Conservation (phyloP, 805 yeast genomes). For the Candida pseudofarinosa region DNA sequence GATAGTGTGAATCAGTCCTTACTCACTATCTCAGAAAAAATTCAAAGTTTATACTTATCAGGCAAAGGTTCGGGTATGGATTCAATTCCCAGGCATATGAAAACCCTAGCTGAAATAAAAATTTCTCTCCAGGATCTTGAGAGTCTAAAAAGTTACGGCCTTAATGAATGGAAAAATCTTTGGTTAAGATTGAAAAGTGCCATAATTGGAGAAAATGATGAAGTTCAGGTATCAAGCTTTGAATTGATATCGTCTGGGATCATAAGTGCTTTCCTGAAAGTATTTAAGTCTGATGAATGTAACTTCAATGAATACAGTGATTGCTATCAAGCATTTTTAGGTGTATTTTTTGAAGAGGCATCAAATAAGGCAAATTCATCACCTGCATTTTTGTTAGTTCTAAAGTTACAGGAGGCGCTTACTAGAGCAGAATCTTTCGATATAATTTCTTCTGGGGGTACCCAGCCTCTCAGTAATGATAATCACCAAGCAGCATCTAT, state of each 20-base stretch:
- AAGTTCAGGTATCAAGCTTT: constrained; percentile 55
- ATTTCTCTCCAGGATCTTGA: constrained; percentile 5
- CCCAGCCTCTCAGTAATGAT: constrained; percentile 9
- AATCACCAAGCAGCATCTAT: constrained; percentile 50
- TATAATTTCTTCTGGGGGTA: constrained; percentile 40
- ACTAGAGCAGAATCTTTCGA: constrained; percentile 73
- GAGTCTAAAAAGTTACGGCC: constrained; percentile 4
- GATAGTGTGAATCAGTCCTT: constrained; percentile 9
- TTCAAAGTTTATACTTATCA: background rate
- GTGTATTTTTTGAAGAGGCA: constrained; percentile 29
- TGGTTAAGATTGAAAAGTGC: constrained; percentile 21
- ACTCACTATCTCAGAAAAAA: background rate
- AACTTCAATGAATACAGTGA: constrained; percentile 24
- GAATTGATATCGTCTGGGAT: constrained; percentile 72
- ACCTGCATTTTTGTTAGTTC: constrained; percentile 45
- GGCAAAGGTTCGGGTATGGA: constrained; percentile 5
- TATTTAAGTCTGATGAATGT: constrained; percentile 24
- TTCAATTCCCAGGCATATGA: constrained; percentile 13
- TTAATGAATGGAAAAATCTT: constrained; percentile 35
- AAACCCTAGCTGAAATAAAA: constrained; percentile 12
- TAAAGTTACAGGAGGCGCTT: constrained; percentile 66
- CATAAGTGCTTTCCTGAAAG: constrained; percentile 36
- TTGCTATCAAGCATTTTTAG: constrained; percentile 43
- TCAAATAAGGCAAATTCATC: constrained; percentile 17
- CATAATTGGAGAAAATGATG: constrained; percentile 10